phyloP scores from a whole-genome alignment of 2,329 filamentous ascomycete genomes.

The Mycosphaerella arachidis region DNA sequence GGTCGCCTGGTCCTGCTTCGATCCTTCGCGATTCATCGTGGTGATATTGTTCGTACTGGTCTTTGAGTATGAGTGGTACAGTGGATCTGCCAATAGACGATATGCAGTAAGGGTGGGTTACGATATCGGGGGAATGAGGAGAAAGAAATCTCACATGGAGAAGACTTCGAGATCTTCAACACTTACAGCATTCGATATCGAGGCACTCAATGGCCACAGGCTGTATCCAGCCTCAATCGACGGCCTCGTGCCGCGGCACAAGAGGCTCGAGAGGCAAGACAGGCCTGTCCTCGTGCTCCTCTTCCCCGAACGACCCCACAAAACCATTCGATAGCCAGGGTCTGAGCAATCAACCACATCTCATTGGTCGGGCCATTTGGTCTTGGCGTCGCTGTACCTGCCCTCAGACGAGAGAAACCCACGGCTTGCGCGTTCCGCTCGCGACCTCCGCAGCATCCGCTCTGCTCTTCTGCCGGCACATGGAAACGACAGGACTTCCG shows the following conservation, averaged over 20 bases:
- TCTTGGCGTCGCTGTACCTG: too few species aligned
- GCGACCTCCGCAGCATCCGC: background rate
- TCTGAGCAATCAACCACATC: too few species aligned
- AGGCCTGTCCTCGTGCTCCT: background rate
- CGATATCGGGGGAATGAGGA: background rate
- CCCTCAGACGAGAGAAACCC: background rate
- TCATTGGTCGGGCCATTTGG: too few species aligned
- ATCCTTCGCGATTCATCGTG: slow-evolving; percentile 39
- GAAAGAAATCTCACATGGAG: background rate
- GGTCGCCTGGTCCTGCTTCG: slow-evolving; percentile 37
- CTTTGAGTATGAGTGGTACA: background rate
- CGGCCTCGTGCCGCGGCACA: slow-evolving; percentile 3
- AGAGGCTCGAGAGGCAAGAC: background rate
- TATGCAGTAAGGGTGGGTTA: background rate
- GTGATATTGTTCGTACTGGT: slow-evolving; percentile 7
- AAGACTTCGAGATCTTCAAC: background rate
- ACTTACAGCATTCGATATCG: background rate
- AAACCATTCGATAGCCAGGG: too few species aligned
- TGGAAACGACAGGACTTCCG: background rate
- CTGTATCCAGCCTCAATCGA: background rate
- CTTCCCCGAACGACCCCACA: background rate
- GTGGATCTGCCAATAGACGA: background rate
- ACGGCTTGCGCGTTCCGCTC: background rate
- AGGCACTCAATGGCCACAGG: background rate
- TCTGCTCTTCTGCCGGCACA: background rate